Conservation (phyloP, 23 red algal genomes). For the Gracilaria domingensis region DNA sequence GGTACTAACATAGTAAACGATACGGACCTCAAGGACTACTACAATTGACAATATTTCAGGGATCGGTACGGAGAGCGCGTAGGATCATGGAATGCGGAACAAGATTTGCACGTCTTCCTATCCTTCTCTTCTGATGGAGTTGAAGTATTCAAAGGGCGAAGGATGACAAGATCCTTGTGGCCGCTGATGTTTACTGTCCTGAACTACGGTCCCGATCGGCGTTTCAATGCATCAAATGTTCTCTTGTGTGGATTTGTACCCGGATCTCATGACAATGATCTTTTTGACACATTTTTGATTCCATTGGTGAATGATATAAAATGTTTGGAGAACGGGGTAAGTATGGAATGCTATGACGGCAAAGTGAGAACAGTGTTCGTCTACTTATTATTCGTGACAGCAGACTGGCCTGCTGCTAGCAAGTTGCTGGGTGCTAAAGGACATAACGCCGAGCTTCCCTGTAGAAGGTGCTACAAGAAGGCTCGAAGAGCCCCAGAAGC, state of each 20-base stretch:
- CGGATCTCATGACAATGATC: conserved; percentile 12
- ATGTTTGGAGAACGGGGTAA: conserved; percentile 1
- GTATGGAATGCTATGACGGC: neutral
- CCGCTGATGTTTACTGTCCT: conserved; percentile 31
- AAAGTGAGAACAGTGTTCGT: neutral
- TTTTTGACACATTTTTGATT: neutral
- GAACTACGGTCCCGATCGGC: neutral
- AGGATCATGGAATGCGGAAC: neutral
- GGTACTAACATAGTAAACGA: neutral
- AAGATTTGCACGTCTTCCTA: conserved; percentile 6
- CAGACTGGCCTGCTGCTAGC: conserved; percentile 16
- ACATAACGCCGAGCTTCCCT: conserved; percentile 6
- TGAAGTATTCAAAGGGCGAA: conserved; percentile 23
- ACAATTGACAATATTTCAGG: neutral
- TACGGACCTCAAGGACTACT: neutral
- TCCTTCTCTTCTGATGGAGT: conserved; percentile 17
- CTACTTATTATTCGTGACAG: neutral
- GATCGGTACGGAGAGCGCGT: neutral
- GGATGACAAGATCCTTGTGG: conserved; percentile 11
- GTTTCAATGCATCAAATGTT: conserved; percentile 18
- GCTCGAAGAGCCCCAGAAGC: neutral
- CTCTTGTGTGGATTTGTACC: neutral
- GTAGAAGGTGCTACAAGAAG: conserved; percentile 8
- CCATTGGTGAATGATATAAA: conserved; percentile 6
- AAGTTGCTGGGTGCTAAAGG: conserved; percentile 3